These are phyloP conservation scores for Aspergillus biplanus DNA, from an alignment of 495 filamentous ascomycete genomes.

Conservation along the genomic window DNA sequence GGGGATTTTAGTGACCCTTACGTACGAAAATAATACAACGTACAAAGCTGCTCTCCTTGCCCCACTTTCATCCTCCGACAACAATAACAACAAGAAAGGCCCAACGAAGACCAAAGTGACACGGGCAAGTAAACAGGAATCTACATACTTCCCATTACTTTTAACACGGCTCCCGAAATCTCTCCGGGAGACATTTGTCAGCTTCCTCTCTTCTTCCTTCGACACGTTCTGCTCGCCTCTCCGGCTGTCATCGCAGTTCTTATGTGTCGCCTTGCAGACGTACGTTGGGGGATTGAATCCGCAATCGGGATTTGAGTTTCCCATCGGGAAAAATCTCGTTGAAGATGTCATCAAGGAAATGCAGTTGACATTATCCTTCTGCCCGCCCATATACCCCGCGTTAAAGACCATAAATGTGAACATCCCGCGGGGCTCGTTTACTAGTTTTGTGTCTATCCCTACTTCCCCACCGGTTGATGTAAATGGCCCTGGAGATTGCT, in stretches of 20 bases:
- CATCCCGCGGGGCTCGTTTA: conserved; percentile 42
- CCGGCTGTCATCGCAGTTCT: conserved; percentile 43
- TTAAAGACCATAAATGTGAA: conserved; percentile 53
- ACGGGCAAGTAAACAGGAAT: conserved; percentile 13
- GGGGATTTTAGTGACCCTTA: conserved; percentile 50
- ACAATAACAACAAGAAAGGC: background rate
- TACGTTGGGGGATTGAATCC: conserved; percentile 26
- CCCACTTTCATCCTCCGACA: conserved; percentile 6
- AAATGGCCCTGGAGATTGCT: conserved; percentile 8
- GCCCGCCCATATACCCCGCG: conserved; percentile 39
- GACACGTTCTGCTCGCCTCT: conserved; percentile 52
- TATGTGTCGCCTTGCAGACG: conserved; percentile 37
- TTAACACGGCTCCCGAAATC: conserved; percentile 54
- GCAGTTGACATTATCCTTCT: conserved; percentile 47
- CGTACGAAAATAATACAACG: conserved; percentile 50
- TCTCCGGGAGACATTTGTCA: conserved; percentile 52
- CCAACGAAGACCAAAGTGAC: conserved; percentile 17
- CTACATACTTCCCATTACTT: conserved; percentile 55
- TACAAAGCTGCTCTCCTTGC: conserved; percentile 54
- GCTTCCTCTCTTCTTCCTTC: conserved; percentile 55
- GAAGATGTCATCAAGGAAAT: conserved; percentile 43
- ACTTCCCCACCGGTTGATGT: background rate
- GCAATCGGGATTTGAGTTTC: too few species aligned
- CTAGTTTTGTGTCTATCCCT: conserved; percentile 27
- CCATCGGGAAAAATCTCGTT: conserved; percentile 13